Base-by-base conservation (phyloP, 2,329 filamentous ascomycete species). In the Dothideomycetes sp. region DNA sequence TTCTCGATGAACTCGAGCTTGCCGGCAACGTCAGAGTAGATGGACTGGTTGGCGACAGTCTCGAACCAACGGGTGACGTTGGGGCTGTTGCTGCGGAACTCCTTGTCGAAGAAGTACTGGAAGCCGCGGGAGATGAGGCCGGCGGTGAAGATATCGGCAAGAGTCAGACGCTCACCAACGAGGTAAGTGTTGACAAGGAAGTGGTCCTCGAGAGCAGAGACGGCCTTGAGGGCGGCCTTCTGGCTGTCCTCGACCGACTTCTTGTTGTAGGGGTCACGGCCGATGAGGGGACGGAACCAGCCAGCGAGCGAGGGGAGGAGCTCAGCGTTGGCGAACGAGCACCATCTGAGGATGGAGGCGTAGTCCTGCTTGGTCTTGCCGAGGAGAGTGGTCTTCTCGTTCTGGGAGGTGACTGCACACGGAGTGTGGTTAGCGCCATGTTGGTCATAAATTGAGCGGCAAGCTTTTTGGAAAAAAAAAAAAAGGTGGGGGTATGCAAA, bases 301-400 rank as follows among this genome's bases (percentile, higher is more conserved):
- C 65, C 73, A 68, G 73, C 80, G 53, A 96, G 69, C 51, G 69
- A 64, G 50, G 76, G 64, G 53, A 94, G 74, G 58, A 95, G 64
- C 74, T 98, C 89, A 46, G 69, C 64, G 80, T 96, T 98, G 78
- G 82, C 84, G 71, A 81, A 96, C 52, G 89, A 96, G 82, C 95
- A 80, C 91, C 91, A 98, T 70, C 84, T 85, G 64, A 98, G 76
- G 68, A 98, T 98, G 55, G 88, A 88, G 57, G 91, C 91, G 69
- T 96, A 87, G 80, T 98, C 91, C 76, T 98, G 89, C 83, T 98
- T 98, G 72, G 88, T 98, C 82, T 96, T 96, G 63, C 91, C 91
- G 58, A 98, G 80, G 53, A 98, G 87, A 55, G 87, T 93, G 58
- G 91, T 98, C 83, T 96, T 41, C 37, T 41, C 37, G 68, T 98